Percentiles rank a stretch among this genome's conserved stretches.
Evolutionary conservation across 2,329 filamentous ascomycete species (phyloP).

Genomic region (Ophiostoma montium): DNA sequence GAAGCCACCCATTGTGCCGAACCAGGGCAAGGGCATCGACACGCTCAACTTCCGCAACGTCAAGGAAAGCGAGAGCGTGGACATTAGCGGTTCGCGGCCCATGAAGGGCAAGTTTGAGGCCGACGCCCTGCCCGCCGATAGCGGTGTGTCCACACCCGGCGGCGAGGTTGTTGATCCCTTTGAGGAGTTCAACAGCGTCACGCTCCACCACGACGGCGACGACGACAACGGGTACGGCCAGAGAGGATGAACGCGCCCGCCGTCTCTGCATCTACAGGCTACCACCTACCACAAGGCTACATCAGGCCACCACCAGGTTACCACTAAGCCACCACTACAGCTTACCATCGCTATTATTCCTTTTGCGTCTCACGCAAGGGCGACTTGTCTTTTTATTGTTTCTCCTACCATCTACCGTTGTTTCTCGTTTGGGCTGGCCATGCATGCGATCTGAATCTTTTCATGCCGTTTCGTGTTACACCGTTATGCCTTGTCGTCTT

Average conservation of each 20-base stretch:
- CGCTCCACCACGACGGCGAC: conserved; percentile 89
- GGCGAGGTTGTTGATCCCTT: conserved; percentile 75
- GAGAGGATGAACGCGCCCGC: conserved; percentile 3
- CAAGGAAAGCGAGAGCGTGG: conserved; percentile 91
- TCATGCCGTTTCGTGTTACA: too few species aligned
- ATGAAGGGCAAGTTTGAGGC: conserved; percentile 34
- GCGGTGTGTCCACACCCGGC: conserved; percentile 70
- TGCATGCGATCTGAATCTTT: too few species aligned
- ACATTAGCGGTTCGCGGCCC: conserved; percentile 51
- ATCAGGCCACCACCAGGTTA: too few species aligned
- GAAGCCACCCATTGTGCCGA: conserved; percentile 93
- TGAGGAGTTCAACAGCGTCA: conserved; percentile 97
- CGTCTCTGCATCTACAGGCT: neutral
- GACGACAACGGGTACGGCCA: conserved; percentile 33
- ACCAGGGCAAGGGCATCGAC: conserved; percentile 79
- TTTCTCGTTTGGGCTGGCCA: too few species aligned
- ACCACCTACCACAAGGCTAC: too few species aligned
- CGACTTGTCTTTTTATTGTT: too few species aligned
- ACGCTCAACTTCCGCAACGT: conserved; percentile 96
- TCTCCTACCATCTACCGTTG: too few species aligned
- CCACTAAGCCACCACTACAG: too few species aligned
- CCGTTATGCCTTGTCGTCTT: too few species aligned
- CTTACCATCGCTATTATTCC: too few species aligned
- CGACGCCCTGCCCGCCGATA: conserved; percentile 67
- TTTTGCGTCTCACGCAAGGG: too few species aligned